These are phyloP conservation scores for Penicillium sp. DNA, from an alignment of 2,329 filamentous ascomycete genomes.

Conservation along the genomic window DNA sequence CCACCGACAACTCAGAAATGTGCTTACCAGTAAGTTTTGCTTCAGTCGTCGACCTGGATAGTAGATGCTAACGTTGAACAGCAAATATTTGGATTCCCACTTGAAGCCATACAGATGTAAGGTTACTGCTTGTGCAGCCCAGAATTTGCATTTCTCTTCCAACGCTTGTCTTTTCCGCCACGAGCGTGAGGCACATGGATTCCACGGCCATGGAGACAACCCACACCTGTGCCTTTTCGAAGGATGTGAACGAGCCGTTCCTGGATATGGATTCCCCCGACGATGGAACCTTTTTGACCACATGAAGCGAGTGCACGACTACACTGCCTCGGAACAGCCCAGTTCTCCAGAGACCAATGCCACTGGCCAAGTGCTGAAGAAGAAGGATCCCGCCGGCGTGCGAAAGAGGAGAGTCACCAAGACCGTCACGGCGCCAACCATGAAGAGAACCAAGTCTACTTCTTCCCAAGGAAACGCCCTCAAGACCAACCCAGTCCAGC, in stretches of 20 bases:
- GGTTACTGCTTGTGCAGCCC: slow-evolving; percentile 73
- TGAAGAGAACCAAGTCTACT: slow-evolving; percentile 41
- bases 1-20: slow-evolving; percentile 95
- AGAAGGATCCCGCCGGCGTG: slow-evolving; percentile 32
- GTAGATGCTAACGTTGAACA: slow-evolving; percentile 37
- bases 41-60: slow-evolving; percentile 7
- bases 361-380: slow-evolving; percentile 29
- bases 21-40: slow-evolving; percentile 83
- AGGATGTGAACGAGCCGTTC: slow-evolving; percentile 77
- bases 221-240: slow-evolving; percentile 85
- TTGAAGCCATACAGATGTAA: slow-evolving; percentile 96
- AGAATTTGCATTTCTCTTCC: slow-evolving; percentile 88
- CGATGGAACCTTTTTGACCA: slow-evolving; percentile 96
- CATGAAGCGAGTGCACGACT: slow-evolving; percentile 88
- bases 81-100: slow-evolving; percentile 97
- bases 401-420: slow-evolving; percentile 40
- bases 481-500: slow-evolving; percentile 29
- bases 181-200: slow-evolving; percentile 90
- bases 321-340: slow-evolving; percentile 42
- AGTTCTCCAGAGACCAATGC: slow-evolving; percentile 38
- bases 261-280: slow-evolving; percentile 85
- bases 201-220: slow-evolving; percentile 91
- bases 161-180: slow-evolving; percentile 92
- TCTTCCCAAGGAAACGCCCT: slow-evolving; percentile 32
- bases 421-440: slow-evolving; percentile 31